phyloP scores from a whole-genome alignment of 352 stramenopile genomes.

The Phytophthora pseudosyringae region DNA sequence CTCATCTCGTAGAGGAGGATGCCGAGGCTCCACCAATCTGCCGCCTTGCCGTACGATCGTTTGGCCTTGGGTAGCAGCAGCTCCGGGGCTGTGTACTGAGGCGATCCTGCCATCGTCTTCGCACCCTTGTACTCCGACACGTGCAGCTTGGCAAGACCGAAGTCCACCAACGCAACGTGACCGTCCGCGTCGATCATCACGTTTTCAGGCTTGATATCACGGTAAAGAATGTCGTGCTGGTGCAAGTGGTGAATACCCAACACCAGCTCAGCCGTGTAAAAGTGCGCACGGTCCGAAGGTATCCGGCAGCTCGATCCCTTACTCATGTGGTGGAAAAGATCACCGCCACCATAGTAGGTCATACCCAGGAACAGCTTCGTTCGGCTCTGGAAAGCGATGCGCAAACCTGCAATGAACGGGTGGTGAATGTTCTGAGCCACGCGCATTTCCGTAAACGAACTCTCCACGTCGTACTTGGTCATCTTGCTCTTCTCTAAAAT shows the following conservation, averaged over 20 bases:
- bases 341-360: constrained; percentile 88
- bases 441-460: constrained; percentile 90
- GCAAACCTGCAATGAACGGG: constrained; percentile 85
- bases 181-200: constrained; percentile 96
- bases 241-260: constrained; percentile 94
- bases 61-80: constrained; percentile 86
- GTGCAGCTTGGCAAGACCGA: constrained; percentile 94
- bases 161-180: constrained; percentile 96
- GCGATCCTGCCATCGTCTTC: constrained; percentile 90
- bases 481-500: constrained; percentile 92
- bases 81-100: constrained; percentile 89
- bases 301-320: constrained; percentile 89
- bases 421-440: constrained; percentile 91
- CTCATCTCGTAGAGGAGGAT: constrained; percentile 95
- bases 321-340: constrained; percentile 92
- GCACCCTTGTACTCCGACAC: constrained; percentile 90
- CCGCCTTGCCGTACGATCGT: constrained; percentile 87
- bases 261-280: constrained; percentile 94
- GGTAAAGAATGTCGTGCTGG: constrained; percentile 95
- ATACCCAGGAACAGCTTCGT: constrained; percentile 90
- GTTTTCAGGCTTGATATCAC: constrained; percentile 97
- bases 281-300: constrained; percentile 81
- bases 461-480: constrained; percentile 91
- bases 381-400: constrained; percentile 88
- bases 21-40: constrained; percentile 91